A percentile compares a stretch with the other conserved stretches of the same genome.
Evolutionary conservation across 768 basidiomycete genomes (phyloP).

Genomic region (Kondoa malvinella): DNA sequence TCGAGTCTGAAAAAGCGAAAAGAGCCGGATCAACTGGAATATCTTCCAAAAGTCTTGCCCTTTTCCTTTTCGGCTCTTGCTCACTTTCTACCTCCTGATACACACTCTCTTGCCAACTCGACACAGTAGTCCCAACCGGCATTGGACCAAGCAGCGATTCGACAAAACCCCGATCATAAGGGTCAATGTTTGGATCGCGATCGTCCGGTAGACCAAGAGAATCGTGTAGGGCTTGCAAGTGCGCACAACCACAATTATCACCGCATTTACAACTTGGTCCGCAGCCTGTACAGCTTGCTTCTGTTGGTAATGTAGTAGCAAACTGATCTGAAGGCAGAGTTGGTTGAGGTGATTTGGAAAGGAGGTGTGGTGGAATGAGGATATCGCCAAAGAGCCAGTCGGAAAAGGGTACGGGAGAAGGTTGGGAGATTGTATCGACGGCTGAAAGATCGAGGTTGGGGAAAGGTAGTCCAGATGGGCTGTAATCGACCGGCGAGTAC

Average conservation of each 20-base stretch:
- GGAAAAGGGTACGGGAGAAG: not conserved
- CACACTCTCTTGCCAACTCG: not conserved
- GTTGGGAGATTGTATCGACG: not conserved
- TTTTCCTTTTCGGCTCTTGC: not conserved
- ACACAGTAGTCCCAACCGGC: not conserved
- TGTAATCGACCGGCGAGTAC: not conserved
- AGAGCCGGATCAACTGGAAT: not conserved
- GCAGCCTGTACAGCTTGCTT: not conserved
- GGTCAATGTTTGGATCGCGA: not conserved
- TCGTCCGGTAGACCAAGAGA: not conserved
- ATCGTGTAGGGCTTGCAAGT: conserved; percentile 3
- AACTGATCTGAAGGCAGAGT: too few species aligned
- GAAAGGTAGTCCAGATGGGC: not conserved
- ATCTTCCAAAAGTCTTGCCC: not conserved
- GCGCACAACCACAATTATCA: not conserved
- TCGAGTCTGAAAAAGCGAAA: not conserved
- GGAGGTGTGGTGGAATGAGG: not conserved
- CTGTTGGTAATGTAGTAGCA: too few species aligned
- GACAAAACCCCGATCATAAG: not conserved
- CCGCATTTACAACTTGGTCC: conserved; percentile 1
- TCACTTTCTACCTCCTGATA: not conserved
- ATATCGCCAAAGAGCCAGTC: conserved; percentile 6
- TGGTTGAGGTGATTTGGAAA: not conserved
- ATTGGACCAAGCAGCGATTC: not conserved
- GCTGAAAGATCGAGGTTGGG: not conserved